These are phyloP conservation scores for Sporothrix variecibatus DNA, from an alignment of 2,329 filamentous ascomycete species.

Conservation along the genomic window DNA sequence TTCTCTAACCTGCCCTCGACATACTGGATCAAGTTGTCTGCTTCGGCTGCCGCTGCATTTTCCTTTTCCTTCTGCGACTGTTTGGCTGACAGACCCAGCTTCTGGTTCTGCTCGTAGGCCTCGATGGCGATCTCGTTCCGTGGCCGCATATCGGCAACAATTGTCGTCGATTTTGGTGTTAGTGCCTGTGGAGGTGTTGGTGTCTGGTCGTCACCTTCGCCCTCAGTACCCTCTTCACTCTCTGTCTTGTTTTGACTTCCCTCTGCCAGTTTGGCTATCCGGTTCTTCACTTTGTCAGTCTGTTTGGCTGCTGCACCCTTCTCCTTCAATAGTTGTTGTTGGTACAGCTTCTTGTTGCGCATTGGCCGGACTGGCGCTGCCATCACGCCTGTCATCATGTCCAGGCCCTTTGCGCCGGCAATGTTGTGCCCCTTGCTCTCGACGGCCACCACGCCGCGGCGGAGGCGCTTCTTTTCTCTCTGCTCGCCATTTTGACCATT, in stretches of 20 bases:
- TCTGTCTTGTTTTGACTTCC: constrained; percentile 39
- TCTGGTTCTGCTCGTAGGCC: constrained; percentile 12
- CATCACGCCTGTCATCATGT: constrained; percentile 76
- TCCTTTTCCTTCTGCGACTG: background rate
- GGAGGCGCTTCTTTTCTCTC: constrained; percentile 65
- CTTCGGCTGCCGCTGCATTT: constrained; percentile 49
- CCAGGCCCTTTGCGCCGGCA: constrained; percentile 77
- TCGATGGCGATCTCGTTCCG: constrained; percentile 24
- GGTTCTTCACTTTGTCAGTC: constrained; percentile 44
- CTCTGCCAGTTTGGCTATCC: constrained; percentile 38
- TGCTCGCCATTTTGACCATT: constrained; percentile 53
- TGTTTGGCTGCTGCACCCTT: constrained; percentile 44
- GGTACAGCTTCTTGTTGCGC: constrained; percentile 81
- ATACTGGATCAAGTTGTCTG: constrained; percentile 73
- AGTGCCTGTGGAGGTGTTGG: background rate
- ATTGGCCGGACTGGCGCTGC: constrained; percentile 67
- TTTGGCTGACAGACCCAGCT: constrained; percentile 37
- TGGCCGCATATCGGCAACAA: constrained; percentile 28
- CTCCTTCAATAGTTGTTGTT: constrained; percentile 49
- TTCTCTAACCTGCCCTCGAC: constrained; percentile 73
- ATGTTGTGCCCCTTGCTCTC: constrained; percentile 88
- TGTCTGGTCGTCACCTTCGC: background rate
- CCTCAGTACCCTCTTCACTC: background rate
- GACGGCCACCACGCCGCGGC: constrained; percentile 84
- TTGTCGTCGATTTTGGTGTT: background rate